phyloP scores from a whole-genome alignment of 192 early-diverging fungal genomes.

The Fimicolochytrium jonesii region DNA sequence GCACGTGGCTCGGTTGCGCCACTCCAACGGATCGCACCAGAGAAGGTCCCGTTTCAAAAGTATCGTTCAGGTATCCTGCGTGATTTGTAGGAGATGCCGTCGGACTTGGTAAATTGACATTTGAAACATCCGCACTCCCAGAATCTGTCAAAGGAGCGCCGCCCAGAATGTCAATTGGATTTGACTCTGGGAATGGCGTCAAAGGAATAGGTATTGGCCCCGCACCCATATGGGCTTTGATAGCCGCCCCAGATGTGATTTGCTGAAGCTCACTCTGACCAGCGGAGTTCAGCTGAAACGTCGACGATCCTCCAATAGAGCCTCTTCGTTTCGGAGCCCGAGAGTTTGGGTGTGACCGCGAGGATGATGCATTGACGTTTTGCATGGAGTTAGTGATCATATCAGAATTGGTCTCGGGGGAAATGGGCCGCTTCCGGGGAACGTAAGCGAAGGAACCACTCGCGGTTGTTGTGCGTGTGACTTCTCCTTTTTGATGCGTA shows the following conservation, averaged over 20 bases:
- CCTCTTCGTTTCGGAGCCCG: constrained; percentile 18
- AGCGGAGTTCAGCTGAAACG: too few relatives aligned
- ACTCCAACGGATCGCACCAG: background rate
- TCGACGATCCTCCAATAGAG: constrained; percentile 6
- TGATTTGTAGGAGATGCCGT: constrained; percentile 40
- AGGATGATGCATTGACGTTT: background rate
- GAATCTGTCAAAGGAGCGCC: background rate
- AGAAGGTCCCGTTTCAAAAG: background rate
- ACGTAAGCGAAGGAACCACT: too few relatives aligned
- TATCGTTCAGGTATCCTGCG: background rate
- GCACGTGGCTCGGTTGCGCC: background rate
- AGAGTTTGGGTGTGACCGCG: background rate
- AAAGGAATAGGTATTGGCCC: background rate
- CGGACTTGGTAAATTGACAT: constrained; percentile 43
- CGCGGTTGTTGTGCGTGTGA: too few relatives aligned
- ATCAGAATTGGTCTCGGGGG: constrained; percentile 2
- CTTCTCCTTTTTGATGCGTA: too few relatives aligned
- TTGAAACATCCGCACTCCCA: background rate
- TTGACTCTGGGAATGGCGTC: constrained; percentile 16
- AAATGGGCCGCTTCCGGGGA: constrained; percentile 12
- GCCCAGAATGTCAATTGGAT: constrained; percentile 4
- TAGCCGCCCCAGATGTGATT: background rate
- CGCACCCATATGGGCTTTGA: background rate
- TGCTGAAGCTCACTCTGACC: constrained; percentile 6
- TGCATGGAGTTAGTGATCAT: background rate